Percentiles rank a stretch among this genome's conserved stretches.
These are phyloP conservation scores for Puccinia horiana DNA, from an alignment of 1,284 basidiomycete species.

Conservation along the genomic window DNA sequence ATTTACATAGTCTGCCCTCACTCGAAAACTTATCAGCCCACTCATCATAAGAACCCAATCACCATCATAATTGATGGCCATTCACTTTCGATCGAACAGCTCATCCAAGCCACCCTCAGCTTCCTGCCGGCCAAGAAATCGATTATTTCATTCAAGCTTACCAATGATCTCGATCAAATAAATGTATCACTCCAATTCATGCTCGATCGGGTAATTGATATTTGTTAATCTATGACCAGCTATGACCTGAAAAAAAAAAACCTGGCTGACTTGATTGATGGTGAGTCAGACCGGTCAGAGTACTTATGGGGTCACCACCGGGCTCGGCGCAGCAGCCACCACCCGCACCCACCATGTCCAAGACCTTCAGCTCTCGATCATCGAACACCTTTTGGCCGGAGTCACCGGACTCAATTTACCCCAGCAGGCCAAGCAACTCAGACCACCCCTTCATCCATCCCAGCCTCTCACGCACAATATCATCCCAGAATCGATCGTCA, in stretches of 20 bases:
- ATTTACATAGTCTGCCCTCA: background rate
- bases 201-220: constrained; percentile 15
- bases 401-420: constrained; percentile 64
- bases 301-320: constrained; percentile 43
- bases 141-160: background rate
- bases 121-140: background rate
- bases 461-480: constrained; percentile 64
- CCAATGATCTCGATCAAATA: background rate
- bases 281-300: constrained; percentile 52
- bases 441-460: background rate
- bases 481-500: constrained; percentile 86
- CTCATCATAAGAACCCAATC: background rate
- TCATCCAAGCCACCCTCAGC: background rate
- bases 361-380: constrained; percentile 71
- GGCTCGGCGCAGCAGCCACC: constrained; percentile 62
- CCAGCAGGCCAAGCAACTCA: constrained; percentile 53
- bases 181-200: constrained; percentile 22
- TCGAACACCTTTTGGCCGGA: constrained; percentile 76
- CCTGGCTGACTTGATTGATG: background rate
- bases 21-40: background rate
- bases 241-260: too few relatives aligned
- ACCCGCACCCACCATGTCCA: constrained; percentile 72
- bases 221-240: too few relatives aligned
- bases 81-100: constrained; percentile 3
- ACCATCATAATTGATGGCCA: constrained; percentile 18